These are phyloP conservation scores for Rhipidocladum racemiflorum DNA, from an alignment of 176 grass and related monocot species.

Conservation along the genomic window DNA sequence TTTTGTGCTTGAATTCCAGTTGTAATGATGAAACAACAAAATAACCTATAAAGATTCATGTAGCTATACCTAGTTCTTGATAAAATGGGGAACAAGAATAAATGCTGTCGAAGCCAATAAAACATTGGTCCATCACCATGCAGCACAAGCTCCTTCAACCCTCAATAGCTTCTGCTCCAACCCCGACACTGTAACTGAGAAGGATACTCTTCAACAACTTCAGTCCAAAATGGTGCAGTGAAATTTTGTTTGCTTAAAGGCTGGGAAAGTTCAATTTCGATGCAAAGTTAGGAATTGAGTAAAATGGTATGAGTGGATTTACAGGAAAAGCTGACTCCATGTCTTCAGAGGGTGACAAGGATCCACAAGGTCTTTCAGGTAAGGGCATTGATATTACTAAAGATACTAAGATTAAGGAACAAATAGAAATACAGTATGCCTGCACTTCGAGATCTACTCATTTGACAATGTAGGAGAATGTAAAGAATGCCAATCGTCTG, in stretches of 20 bases:
- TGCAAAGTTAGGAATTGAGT: conserved; percentile 43
- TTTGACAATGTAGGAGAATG: conserved; percentile 22
- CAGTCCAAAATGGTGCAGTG: too few relatives aligned
- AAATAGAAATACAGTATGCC: conserved; percentile 38
- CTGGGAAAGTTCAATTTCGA: conserved; percentile 79
- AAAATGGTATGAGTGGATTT: conserved; percentile 39
- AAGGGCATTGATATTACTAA: conserved; percentile 34
- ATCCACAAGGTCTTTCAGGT: conserved; percentile 37
- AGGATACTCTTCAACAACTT: too few relatives aligned
- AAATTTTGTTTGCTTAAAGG: conserved; percentile 45
- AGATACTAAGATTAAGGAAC: conserved; percentile 35
- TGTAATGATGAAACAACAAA: too few relatives aligned
- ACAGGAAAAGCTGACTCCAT: conserved; percentile 10
- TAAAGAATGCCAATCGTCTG: conserved; percentile 4
- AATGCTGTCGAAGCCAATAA: too few relatives aligned
- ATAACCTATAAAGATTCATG: too few relatives aligned
- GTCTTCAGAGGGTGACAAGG: conserved; percentile 43
- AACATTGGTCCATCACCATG: too few relatives aligned
- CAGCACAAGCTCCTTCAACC: too few relatives aligned
- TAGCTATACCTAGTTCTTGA: too few relatives aligned
- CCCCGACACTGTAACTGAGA: too few relatives aligned
- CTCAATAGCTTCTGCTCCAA: too few relatives aligned
- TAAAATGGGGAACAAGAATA: too few relatives aligned
- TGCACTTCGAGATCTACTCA: conserved; percentile 46
- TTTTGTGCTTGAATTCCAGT: too few relatives aligned